phyloP scores from a whole-genome alignment of 169 alveolate species.

The Besnoitia besnoiti region DNA sequence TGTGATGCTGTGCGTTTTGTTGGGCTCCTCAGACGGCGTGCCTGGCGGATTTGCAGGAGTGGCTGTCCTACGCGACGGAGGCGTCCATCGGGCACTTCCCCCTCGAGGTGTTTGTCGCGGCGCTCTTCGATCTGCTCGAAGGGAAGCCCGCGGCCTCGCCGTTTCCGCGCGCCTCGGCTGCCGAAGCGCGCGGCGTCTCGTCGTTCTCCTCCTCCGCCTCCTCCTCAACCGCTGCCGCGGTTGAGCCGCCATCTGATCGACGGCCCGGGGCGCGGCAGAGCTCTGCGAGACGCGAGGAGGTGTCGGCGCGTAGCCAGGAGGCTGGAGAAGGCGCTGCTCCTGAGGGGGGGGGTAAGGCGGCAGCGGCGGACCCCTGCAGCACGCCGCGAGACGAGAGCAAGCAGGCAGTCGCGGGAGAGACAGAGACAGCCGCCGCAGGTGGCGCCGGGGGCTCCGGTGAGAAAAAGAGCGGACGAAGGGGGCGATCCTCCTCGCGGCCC shows the following conservation, averaged over 20 bases:
- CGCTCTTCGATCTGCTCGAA: slow-evolving; percentile 55
- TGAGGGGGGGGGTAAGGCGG: no score
- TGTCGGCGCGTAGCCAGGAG: no score
- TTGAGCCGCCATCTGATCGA: no score
- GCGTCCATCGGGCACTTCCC: slow-evolving; percentile 64
- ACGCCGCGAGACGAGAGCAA: neutral
- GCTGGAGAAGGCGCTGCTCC: no score
- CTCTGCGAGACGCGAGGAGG: no score
- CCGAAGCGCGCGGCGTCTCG: neutral
- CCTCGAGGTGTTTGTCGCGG: slow-evolving; percentile 50
- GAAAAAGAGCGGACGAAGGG: neutral
- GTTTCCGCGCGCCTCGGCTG: neutral
- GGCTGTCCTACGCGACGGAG: slow-evolving; percentile 64
- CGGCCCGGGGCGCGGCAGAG: no score
- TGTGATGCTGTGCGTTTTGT: no score
- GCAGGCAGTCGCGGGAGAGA: neutral
- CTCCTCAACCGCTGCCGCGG: no score
- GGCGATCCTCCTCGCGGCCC: neutral
- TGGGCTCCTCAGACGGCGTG: slow-evolving; percentile 54
- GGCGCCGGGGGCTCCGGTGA: neutral
- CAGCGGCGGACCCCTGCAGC: neutral
- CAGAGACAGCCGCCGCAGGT: neutral
- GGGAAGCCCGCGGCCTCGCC: slow-evolving; percentile 30
- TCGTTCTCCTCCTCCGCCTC: neutral
- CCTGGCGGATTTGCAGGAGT: slow-evolving; percentile 60